phyloP scores from a whole-genome alignment of 148 eudicot genomes.

The Vaccinium vitisidaea region DNA sequence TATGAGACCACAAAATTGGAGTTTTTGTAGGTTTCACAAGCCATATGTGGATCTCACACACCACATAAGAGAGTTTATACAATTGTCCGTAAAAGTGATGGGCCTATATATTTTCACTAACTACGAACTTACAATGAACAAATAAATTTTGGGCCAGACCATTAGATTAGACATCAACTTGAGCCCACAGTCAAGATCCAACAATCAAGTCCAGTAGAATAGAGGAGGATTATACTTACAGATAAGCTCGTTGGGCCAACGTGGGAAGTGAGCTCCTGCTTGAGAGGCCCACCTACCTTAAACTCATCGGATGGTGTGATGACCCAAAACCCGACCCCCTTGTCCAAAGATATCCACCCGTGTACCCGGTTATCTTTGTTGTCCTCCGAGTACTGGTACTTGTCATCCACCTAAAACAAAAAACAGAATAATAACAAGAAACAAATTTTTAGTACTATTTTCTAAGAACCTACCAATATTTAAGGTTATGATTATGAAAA shows the following conservation, averaged over 20 bases:
- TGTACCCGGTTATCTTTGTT: conserved; percentile 61
- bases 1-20: too few species aligned
- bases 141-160: not conserved
- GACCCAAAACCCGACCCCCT: conserved; percentile 67
- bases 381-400: conserved; percentile 67
- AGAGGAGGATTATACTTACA: conserved; percentile 33
- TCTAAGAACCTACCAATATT: too few species aligned
- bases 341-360: conserved; percentile 62
- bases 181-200: not conserved
- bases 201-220: not conserved
- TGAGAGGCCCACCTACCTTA: conserved; percentile 67
- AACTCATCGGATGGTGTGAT: conserved; percentile 75
- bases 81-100: too few species aligned
- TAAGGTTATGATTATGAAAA: too few species aligned
- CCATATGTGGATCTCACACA: too few species aligned
- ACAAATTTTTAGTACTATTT: not conserved
- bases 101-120: too few species aligned
- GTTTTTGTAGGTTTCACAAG: too few species aligned
- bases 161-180: not conserved
- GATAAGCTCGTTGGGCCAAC: conserved; percentile 64
- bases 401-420: conserved; percentile 69
- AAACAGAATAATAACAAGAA: not conserved
- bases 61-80: too few species aligned
- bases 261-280: conserved; percentile 86
- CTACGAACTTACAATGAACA: not conserved